A percentile compares a stretch with the other conserved stretches of the same genome.
Conservation (phyloP, 2,329 filamentous ascomycete species). For the Nannizziopsis barbatae region DNA sequence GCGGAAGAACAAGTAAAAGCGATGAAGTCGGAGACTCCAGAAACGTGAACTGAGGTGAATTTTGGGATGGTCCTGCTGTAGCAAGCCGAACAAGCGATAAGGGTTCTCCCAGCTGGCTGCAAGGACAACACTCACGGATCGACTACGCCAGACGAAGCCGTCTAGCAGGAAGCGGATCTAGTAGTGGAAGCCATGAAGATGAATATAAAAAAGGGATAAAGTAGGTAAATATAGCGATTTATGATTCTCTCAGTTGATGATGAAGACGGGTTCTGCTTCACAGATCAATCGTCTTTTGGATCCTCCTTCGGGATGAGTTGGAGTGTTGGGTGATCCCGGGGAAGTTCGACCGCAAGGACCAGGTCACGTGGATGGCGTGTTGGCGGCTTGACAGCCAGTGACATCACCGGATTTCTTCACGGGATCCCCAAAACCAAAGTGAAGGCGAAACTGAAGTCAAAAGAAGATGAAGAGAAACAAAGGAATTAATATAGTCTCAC, state of each 20-base stretch:
- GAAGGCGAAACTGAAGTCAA: neutral
- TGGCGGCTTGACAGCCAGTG: slow-evolving; percentile 27
- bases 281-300: neutral
- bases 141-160: slow-evolving; percentile 36
- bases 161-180: slow-evolving; percentile 32
- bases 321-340: slow-evolving; percentile 4
- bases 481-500: neutral
- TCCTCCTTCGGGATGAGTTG: slow-evolving; percentile 1
- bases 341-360: slow-evolving; percentile 16
- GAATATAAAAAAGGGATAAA: slow-evolving; percentile 14
- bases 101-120: slow-evolving; percentile 37
- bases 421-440: slow-evolving; percentile 14
- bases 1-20: neutral
- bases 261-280: slow-evolving; percentile 8
- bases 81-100: slow-evolving; percentile 36
- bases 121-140: slow-evolving; percentile 33
- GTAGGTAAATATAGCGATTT: slow-evolving; percentile 1
- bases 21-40: neutral
- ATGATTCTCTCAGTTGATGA: slow-evolving; percentile 11
- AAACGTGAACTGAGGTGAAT: neutral
- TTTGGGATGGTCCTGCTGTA: slow-evolving; percentile 24
- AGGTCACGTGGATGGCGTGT: slow-evolving; percentile 28
- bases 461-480: neutral
- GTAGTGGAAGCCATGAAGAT: slow-evolving; percentile 17
- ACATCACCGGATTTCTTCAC: slow-evolving; percentile 32